These are phyloP conservation scores for Rhytidiadelphus loreus DNA, from an alignment of 225 moss, liverwort and hornwort genomes.

Conservation along the genomic window DNA sequence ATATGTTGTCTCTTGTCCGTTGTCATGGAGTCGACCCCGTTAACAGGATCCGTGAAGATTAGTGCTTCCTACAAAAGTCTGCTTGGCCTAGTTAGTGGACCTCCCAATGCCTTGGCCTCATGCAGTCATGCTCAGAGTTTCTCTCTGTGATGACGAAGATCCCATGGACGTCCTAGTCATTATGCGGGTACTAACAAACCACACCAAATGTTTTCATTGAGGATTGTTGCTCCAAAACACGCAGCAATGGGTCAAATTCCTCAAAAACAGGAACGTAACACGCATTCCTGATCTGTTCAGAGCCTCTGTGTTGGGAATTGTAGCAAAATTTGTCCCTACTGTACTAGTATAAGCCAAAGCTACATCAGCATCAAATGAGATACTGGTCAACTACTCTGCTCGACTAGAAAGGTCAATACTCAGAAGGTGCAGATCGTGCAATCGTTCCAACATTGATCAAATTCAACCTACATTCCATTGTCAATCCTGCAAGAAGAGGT, in stretches of 20 bases:
- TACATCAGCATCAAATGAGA: not conserved
- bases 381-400: not conserved
- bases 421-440: not conserved
- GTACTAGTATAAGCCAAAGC: not conserved
- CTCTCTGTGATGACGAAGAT: conserved; percentile 84
- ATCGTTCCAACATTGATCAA: not conserved
- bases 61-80: too few relatives aligned
- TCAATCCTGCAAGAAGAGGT: not conserved
- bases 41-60: too few relatives aligned
- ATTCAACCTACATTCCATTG: not conserved
- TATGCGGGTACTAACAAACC: conserved; percentile 52
- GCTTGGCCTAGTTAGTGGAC: too few relatives aligned
- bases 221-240: not conserved
- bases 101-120: too few relatives aligned
- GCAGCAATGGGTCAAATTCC: not conserved
- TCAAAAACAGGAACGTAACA: not conserved
- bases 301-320: not conserved
- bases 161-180: conserved; percentile 81
- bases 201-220: not conserved
- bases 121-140: too few relatives aligned
- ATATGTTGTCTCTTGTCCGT: too few relatives aligned
- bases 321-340: not conserved
- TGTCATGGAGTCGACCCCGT: too few relatives aligned
- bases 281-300: not conserved
- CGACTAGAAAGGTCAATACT: not conserved